These are phyloP conservation scores for Trypethelium eluteriae DNA, from an alignment of 495 filamentous ascomycete species.

Conservation along the genomic window DNA sequence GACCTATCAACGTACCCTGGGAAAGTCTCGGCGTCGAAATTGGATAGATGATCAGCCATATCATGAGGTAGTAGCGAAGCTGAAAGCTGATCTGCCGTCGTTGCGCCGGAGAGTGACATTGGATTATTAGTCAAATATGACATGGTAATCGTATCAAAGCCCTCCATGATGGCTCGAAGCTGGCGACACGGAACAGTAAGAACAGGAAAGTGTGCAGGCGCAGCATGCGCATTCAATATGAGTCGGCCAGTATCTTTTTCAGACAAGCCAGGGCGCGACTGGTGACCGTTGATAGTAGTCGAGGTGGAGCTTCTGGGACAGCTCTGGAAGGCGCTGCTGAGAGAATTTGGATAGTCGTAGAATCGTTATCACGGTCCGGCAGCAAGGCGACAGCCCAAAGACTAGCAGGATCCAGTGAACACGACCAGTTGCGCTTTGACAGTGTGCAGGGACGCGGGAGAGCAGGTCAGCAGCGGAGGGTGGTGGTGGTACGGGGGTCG, in stretches of 20 bases:
- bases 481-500: neutral
- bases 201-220: constrained; percentile 18
- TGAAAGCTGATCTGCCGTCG: constrained; percentile 47
- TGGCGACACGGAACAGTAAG: constrained; percentile 22
- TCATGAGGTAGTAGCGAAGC: constrained; percentile 47
- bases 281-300: neutral
- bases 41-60: constrained; percentile 47
- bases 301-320: neutral
- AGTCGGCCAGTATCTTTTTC: neutral
- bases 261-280: neutral
- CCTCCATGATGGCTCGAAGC: constrained; percentile 46
- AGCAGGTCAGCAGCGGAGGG: constrained; percentile 3
- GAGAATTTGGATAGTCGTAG: neutral
- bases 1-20: constrained; percentile 42
- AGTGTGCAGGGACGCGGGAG: neutral
- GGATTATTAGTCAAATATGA: constrained; percentile 50
- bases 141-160: constrained; percentile 59
- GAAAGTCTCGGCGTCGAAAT: constrained; percentile 54
- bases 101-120: constrained; percentile 46
- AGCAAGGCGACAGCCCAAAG: neutral
- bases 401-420: neutral
- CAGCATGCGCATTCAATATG: constrained; percentile 9
- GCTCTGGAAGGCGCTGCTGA: neutral
- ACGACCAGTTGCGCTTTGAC: constrained; percentile 4
- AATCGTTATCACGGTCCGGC: neutral